Evolutionary conservation across 2,329 filamentous ascomycete species (phyloP), one percentile per base, ranked within the genome.

Genomic region (Cladophialophora carrionii): DNA sequence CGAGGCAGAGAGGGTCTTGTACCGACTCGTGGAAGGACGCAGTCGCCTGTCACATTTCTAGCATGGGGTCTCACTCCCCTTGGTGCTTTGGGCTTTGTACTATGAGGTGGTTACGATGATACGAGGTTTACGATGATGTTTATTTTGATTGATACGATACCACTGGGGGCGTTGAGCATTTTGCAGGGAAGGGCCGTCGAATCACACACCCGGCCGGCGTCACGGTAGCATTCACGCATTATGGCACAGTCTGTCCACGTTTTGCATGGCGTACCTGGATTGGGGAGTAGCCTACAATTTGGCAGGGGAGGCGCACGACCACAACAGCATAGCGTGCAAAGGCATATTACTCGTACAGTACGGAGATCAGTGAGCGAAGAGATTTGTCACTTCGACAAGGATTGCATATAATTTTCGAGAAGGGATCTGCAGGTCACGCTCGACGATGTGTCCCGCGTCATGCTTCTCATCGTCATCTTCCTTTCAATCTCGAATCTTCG

Each of bases 1-100:
- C 59, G 74, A 77, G 66, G 75, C 72, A 17, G 72, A 75, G 57
- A 62, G 70, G 53, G 75, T 76, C 12, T 65, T 77, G 57, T 71
- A 68, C 61, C 71, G 74, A 57, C 70, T 77, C 24, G 70, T 70
- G 20, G 74, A 76, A 61, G 69, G 70, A 59, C 65, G 69, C 54
- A 72, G 71, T 66, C 64, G 68, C 43, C 66, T 74, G 63, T 72
- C 71, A 68, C 70, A 71, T 59, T 76, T 75, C 57, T 73, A 62
- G 70, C 62, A 46, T 14, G 61, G 43, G 34, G 41, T 51, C 34
- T 49, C 53, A 7, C 56, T 29, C 12, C 55, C 59, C 37, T 46
- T 6, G 37, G 37, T 43, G 53, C 22, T 20, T 52, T 58, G 46
- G 3, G 32, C 54, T 34, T 43, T 24, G 53, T 52, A 51, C 48